Evolutionary conservation across 495 filamentous ascomycete genomes (phyloP).

Genomic region (Penicillium samsonianum): DNA sequence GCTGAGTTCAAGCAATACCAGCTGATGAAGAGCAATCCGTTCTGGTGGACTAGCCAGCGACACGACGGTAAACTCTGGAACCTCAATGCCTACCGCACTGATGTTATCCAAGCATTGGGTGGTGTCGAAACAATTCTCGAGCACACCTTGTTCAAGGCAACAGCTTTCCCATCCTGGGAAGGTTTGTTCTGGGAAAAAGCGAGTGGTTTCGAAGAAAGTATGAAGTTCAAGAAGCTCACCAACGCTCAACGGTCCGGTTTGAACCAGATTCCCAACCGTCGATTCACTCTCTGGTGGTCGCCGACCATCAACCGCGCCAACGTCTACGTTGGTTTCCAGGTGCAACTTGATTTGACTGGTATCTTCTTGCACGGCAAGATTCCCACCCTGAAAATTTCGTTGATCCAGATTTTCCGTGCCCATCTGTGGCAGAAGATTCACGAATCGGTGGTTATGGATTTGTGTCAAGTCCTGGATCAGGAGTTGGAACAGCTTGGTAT

Average conservation of each 20-base stretch:
- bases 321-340: conserved; percentile 88
- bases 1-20: conserved; percentile 99
- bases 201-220: conserved; percentile 72
- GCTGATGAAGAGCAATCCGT: conserved; percentile 99
- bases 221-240: conserved; percentile 99
- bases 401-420: conserved; percentile 99
- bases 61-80: conserved; percentile 99
- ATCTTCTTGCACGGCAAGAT: conserved; percentile 99
- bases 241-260: conserved; percentile 98
- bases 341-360: conserved; percentile 96
- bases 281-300: conserved; percentile 99
- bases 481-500: conserved; percentile 95
- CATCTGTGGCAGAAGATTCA: conserved; percentile 99
- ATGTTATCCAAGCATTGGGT: conserved; percentile 97
- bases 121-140: conserved; percentile 99
- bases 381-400: conserved; percentile 94
- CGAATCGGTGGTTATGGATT: conserved; percentile 98
- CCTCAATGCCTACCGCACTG: conserved; percentile 94
- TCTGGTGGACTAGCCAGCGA: conserved; percentile 99
- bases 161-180: conserved; percentile 98
- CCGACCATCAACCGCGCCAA: conserved; percentile 68
- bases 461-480: conserved; percentile 99
- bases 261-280: conserved; percentile 99
- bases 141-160: conserved; percentile 98
- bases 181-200: conserved; percentile 98